phyloP scores from a whole-genome alignment of 78 protist species.

The Planoprotostelium fungivorum region DNA sequence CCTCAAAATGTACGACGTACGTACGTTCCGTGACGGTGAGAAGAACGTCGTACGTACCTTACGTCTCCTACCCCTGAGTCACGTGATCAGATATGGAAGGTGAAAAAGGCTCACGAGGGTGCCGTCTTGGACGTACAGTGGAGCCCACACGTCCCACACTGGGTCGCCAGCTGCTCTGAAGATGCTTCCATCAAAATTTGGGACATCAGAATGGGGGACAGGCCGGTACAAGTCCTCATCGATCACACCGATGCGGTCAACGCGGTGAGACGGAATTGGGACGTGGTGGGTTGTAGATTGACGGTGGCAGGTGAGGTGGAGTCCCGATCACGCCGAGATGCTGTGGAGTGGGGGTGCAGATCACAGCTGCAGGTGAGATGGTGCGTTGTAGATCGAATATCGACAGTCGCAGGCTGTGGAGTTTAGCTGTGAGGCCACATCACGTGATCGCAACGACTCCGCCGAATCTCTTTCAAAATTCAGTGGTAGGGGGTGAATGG shows the following conservation, averaged over 20 bases:
- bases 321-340: not conserved
- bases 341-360: not conserved
- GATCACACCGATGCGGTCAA: not conserved
- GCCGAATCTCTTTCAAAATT: not conserved
- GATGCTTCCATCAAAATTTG: not conserved
- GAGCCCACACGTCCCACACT: not conserved
- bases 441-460: not conserved
- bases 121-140: not conserved
- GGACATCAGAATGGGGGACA: not conserved
- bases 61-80: too few relatives aligned
- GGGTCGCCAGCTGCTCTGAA: not conserved
- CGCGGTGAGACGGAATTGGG: not conserved
- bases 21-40: not conserved
- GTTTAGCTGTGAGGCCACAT: not conserved
- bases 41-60: not conserved
- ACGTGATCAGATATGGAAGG: not conserved
- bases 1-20: not conserved
- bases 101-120: not conserved
- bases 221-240: not conserved
- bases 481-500: not conserved
- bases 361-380: not conserved
- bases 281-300: too few relatives aligned
- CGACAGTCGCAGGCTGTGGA: not conserved
- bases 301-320: not conserved
- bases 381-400: not conserved